Percentiles rank a stretch among this genome's conserved stretches.
phyloP scores from a whole-genome alignment of 169 alveolate genomes.

The Plasmodium ovale region DNA sequence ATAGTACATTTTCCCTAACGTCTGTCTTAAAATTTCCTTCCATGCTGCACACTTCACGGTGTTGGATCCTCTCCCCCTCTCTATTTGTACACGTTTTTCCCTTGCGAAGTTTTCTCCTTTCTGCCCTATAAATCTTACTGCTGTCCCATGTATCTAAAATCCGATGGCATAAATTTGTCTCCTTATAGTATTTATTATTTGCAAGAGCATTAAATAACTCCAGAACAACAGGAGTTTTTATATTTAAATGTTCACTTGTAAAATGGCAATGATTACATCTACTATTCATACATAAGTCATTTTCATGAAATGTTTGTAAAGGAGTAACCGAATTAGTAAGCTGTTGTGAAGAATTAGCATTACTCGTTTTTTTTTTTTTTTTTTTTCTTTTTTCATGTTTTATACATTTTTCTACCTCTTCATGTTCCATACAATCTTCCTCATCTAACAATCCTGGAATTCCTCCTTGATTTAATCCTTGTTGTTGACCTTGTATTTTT shows the following conservation, averaged over 20 bases:
- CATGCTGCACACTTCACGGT: not conserved
- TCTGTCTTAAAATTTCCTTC: not conserved
- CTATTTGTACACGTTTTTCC: not conserved
- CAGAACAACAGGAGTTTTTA: constrained; percentile 36
- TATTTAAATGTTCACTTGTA: constrained; percentile 33
- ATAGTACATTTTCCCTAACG: not conserved
- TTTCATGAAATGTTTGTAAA: constrained; percentile 34
- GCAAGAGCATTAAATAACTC: constrained; percentile 31
- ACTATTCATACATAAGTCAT: constrained; percentile 39
- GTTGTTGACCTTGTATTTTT: too few species aligned
- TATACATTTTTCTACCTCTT: constrained; percentile 9
- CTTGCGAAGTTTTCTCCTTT: constrained; percentile 33
- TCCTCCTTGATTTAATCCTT: too few species aligned
- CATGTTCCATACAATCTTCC: constrained; percentile 36
- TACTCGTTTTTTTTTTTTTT: constrained; percentile 22
- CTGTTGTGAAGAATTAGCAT: constrained; percentile 24
- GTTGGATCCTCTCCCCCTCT: not conserved
- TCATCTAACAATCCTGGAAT: too few species aligned
- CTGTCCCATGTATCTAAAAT: constrained; percentile 6
- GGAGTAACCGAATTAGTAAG: constrained; percentile 63
- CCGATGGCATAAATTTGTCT: constrained; percentile 33
- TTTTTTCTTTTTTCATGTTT: constrained; percentile 36
- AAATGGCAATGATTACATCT: constrained; percentile 41
- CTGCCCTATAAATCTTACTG: constrained; percentile 16
- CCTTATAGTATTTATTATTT: constrained; percentile 50